These are phyloP conservation scores for Ceratocystis papillata DNA, from an alignment of 2,329 filamentous ascomycete genomes.

Conservation along the genomic window DNA sequence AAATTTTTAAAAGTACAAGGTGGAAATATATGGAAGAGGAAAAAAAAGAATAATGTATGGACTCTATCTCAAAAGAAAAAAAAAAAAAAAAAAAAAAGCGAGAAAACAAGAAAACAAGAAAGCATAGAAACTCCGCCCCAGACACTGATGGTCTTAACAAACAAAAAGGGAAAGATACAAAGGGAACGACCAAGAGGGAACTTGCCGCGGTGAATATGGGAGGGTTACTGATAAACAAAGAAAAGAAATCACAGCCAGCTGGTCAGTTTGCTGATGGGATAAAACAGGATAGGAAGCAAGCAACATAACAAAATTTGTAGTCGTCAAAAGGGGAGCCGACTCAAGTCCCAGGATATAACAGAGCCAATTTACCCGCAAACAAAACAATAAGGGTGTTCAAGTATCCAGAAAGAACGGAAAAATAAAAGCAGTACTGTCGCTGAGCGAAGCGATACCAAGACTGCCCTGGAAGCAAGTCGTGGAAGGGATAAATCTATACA, in stretches of 20 bases:
- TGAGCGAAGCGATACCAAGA: neutral
- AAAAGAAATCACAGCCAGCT: neutral
- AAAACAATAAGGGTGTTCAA: slow-evolving; percentile 2
- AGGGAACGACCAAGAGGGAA: neutral
- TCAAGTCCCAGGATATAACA: slow-evolving; percentile 10
- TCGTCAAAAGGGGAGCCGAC: neutral
- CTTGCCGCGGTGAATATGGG: neutral
- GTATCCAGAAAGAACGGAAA: slow-evolving; percentile 7
- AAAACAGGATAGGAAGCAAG: neutral
- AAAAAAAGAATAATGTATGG: neutral
- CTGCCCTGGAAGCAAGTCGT: neutral
- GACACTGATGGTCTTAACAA: neutral
- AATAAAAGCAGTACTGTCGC: slow-evolving; percentile 2
- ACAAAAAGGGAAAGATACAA: neutral
- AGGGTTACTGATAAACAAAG: neutral
- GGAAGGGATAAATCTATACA: slow-evolving; percentile 12
- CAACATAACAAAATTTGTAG: neutral
- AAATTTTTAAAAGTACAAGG: neutral
- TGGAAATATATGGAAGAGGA: neutral
- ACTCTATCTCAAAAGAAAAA: neutral
- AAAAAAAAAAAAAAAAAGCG: neutral
- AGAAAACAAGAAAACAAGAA: neutral
- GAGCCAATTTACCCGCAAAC: slow-evolving; percentile 1
- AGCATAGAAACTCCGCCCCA: neutral
- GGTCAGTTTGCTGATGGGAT: neutral